phyloP scores from a whole-genome alignment of 768 basidiomycete genomes.

The Amanita pseudoporphyria region DNA sequence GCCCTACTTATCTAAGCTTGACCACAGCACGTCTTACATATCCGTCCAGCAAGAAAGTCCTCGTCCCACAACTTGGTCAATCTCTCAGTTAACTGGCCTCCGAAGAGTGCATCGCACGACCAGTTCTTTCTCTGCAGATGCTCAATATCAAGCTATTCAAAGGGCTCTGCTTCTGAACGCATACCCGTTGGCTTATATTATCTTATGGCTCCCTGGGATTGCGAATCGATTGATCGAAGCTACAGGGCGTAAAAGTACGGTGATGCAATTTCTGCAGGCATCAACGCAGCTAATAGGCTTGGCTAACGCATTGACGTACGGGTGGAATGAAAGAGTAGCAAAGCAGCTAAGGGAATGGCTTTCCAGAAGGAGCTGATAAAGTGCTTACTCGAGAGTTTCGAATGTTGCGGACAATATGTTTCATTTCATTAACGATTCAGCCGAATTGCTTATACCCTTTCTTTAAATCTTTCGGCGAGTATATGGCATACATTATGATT shows the following conservation, averaged over 20 bases:
- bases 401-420: too few relatives aligned
- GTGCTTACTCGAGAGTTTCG: too few relatives aligned
- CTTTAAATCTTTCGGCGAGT: too few relatives aligned
- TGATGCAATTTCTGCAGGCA: conserved; percentile 8
- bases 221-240: conserved; percentile 11
- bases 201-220: conserved; percentile 12
- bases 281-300: conserved; percentile 10
- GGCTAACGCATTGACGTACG: too few relatives aligned
- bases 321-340: conserved; percentile 11
- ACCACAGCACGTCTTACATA: too few relatives aligned
- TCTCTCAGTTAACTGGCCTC: not conserved
- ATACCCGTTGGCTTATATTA: conserved; percentile 11
- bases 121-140: not conserved
- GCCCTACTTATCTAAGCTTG: not conserved
- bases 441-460: too few relatives aligned
- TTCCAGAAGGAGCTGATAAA: too few relatives aligned
- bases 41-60: not conserved
- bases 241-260: conserved; percentile 5
- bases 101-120: not conserved
- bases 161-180: conserved; percentile 10
- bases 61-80: not conserved
- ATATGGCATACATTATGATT: too few relatives aligned
- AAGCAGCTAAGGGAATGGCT: conserved; percentile 4
- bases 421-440: too few relatives aligned
- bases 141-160: not conserved